These are phyloP conservation scores for Gorgonomyces haynaldii DNA, from an alignment of 192 early-diverging fungal genomes.

Conservation along the genomic window DNA sequence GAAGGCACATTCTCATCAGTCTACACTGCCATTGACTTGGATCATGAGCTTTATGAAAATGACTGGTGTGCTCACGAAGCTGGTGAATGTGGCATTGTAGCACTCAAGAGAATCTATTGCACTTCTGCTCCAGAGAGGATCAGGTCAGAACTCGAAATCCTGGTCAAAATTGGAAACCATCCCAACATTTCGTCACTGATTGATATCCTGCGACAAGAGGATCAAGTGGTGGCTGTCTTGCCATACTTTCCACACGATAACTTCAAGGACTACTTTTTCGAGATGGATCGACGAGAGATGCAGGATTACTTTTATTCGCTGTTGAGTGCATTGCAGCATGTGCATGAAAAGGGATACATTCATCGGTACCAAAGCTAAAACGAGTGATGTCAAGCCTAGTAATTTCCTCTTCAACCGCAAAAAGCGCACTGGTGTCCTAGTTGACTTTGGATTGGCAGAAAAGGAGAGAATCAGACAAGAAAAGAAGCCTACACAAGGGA, in stretches of 20 bases:
- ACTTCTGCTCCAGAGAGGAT: constrained; percentile 72
- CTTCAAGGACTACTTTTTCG: constrained; percentile 62
- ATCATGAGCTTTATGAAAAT: constrained; percentile 63
- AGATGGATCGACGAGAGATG: constrained; percentile 55
- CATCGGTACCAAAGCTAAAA: constrained; percentile 38
- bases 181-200: constrained; percentile 66
- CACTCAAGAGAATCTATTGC: constrained; percentile 78
- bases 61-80: constrained; percentile 36
- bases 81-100: constrained; percentile 37
- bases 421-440: constrained; percentile 64
- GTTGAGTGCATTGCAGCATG: constrained; percentile 54
- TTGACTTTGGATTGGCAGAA: constrained; percentile 90
- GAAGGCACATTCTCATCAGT: constrained; percentile 84
- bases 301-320: constrained; percentile 64
- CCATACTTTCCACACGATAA: constrained; percentile 78
- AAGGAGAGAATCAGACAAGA: not conserved
- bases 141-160: constrained; percentile 67
- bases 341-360: constrained; percentile 62
- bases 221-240: constrained; percentile 71
- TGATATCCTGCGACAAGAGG: constrained; percentile 62
- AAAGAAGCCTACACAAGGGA: not conserved
- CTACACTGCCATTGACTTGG: constrained; percentile 76
- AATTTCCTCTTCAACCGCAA: constrained; percentile 81
- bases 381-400: constrained; percentile 75
- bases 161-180: constrained; percentile 58